Base-by-base conservation (phyloP, 306 rosid species). In the Corylus avellana region DNA sequence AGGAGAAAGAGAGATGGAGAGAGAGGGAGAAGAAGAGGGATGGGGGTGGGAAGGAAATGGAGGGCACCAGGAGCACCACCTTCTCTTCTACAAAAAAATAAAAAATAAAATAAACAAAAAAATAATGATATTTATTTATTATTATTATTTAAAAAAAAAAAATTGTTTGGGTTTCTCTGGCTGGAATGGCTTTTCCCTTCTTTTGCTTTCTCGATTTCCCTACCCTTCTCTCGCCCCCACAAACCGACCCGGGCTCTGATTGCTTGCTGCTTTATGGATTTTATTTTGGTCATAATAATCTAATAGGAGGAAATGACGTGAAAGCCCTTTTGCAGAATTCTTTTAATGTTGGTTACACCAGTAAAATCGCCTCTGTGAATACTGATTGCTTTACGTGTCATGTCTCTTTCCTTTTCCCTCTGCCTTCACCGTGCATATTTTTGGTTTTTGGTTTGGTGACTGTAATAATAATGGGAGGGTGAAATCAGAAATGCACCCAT, bases 11-110 rank as follows among this genome's bases (percentile, higher is more conserved):
- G 44, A 50, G 48, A 42, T 70, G 73, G 56, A 32, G 35, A 32
- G 35, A 32, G 35, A 32, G 2, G 35, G 35, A 32, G 75, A 32
- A 48, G 77, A 74, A 67, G 39, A 57, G 66, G 50, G 57, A 56
- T 25, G 50, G 77, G 49, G 76, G 70, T 29, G 79, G 84, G 79
- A 69, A 78, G 76, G 81, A 82, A 80, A 76, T 80, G 81, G 85
- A 76, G 73, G 81, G 84, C 75, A 78, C 79, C 89, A 53, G 18
- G 85, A 76, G 66, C 85, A 86, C 86, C 93, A 86, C 86, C 93
- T 74, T 73, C 89, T 81, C 80, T 68, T 86, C 84, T 78, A 77
- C 88, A 14, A 54, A 78, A 81, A 80, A 82, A 77, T 70, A 35
- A 68, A 66, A 9, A 82, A 77, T 70, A 35, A 68, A 48, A 8